Conservation (phyloP, 768 basidiomycete species). For the Zangia roseola region DNA sequence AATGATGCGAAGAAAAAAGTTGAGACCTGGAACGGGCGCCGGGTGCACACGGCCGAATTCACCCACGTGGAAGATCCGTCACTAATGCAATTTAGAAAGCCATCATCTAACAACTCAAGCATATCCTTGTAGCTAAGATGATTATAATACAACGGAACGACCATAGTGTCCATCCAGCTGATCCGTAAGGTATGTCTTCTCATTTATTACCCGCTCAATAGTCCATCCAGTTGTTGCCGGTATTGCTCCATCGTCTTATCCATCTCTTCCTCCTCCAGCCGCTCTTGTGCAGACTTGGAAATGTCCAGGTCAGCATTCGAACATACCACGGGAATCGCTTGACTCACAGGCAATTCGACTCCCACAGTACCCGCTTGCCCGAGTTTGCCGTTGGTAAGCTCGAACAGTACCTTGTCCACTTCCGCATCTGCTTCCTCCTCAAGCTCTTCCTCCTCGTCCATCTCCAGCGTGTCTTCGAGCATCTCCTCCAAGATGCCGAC, state of each 20-base stretch:
- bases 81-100: constrained; percentile 4
- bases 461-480: constrained; percentile 88
- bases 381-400: constrained; percentile 94
- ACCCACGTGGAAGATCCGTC: constrained; percentile 17
- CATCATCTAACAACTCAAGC: not conserved
- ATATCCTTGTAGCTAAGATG: not conserved
- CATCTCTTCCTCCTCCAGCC: constrained; percentile 74
- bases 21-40: not conserved
- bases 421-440: constrained; percentile 97
- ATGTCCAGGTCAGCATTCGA: constrained; percentile 9
- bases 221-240: constrained; percentile 82
- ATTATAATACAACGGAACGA: constrained; percentile 11
- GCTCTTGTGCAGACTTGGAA: constrained; percentile 57
- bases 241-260: constrained; percentile 90
- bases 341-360: constrained; percentile 72
- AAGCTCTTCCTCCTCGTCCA: constrained; percentile 92
- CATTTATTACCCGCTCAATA: constrained; percentile 53
- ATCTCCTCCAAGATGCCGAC: constrained; percentile 98
- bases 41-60: constrained; percentile 27
- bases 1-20: constrained; percentile 17
- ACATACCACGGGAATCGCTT: not conserved
- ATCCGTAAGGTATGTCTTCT: constrained; percentile 15
- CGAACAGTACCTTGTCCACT: constrained; percentile 94
- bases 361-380: constrained; percentile 77
- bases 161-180: not conserved